Base-by-base conservation (phyloP, 2,329 filamentous ascomycete genomes). In the Phyllosticta ampelicida region DNA sequence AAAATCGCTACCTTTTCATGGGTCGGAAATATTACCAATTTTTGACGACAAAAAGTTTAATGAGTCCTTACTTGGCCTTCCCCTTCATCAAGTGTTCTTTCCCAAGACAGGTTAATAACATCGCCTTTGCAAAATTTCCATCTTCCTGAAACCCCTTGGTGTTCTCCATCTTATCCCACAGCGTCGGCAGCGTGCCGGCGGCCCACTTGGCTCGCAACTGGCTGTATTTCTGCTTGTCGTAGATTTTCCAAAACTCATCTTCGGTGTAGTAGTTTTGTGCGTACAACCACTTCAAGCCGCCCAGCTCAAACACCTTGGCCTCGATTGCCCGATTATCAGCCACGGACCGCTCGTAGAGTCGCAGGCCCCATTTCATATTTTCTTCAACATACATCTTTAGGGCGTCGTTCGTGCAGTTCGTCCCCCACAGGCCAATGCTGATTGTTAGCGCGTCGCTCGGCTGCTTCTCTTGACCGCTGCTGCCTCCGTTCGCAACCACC, bases 371-470 rank as follows among this genome's bases (percentile, higher is more conserved):
- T n/a, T 44, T 44, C 36, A 16, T n/a, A 4, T 44, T 44, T 18
- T 16, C 36, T n/a, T 44, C 16, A 3, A 44, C 8, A 8, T 44
- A 74, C 8, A 74, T 71, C 44, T 68, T 61, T 58, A 79, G 67
- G 9, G 73, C 62, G 44, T 85, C 79, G 21, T 86, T 83, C 72
- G 84, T n/a, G 16, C n/a, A n/a, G n/a, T 44, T 44, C 1, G 13
- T 44, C 83, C 89, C 89, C 89, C 89, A 95, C 19, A 95, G 80
- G 26, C 81, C 80, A 48, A 84, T 74, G 62, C 83, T 84, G 53
- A 82, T 71, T 64, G 80, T 74, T 67, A 70, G 66, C 13, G 16
- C 63, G 63, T 28, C 53, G 56, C 13, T 54, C 58, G 58, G 71
- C 67, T 63, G 71, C 0, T 65, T 63, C 4, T 60, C 52, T 1